Evolutionary conservation across 257 asterid species (phyloP), one percentile per base, ranked within the genome.

Genomic region (Eustoma russellianum): DNA sequence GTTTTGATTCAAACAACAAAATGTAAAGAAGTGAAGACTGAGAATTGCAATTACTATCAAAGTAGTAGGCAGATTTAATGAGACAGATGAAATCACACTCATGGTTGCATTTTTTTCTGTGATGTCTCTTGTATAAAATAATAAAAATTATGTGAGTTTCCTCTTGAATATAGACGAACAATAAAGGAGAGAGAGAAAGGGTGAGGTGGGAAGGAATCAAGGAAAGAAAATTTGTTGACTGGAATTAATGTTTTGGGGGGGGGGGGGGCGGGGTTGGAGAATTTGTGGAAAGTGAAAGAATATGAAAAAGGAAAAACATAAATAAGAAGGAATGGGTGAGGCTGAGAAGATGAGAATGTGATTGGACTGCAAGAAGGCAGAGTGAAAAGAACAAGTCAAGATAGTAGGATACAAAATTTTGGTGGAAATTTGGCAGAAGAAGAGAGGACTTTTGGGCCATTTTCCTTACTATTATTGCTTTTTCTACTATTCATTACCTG

Each of bases 311-410:
- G 53, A 14, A 17, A 24, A 48, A 19, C 24, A 18, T 24, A 17
- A 13, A 48, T 48, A 30, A 17, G 30, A 24, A 53, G 2, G 28
- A 24, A 28, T 14, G 15, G 47, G 40, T 18, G 46, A 24, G 38
- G 18, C 35, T 41, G 12, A 46, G 33, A 11, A 59, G 45, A 11
- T 40, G 52, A 41, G 41, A 8, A 13, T 14, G 7, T 38, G 54
- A 10, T 46, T 45, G 40, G 8, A 33, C 43, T 35, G 55, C 28
- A 48, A 18, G 57, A 17, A 63, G 65, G 57, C 67, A 64, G 71
- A 59, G 65, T 85, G 94, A 82, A 78, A 85, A 65, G 67, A 85
- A 85, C 97, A 75, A 70, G 78, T 75, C 95, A 53, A 48, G 35
- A 18, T 24, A 50, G 79, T 71, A 60, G 61, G 73, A 61, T 68